These are phyloP conservation scores for Murraya koenigii DNA, from an alignment of 345 rosid species.

Conservation along the genomic window DNA sequence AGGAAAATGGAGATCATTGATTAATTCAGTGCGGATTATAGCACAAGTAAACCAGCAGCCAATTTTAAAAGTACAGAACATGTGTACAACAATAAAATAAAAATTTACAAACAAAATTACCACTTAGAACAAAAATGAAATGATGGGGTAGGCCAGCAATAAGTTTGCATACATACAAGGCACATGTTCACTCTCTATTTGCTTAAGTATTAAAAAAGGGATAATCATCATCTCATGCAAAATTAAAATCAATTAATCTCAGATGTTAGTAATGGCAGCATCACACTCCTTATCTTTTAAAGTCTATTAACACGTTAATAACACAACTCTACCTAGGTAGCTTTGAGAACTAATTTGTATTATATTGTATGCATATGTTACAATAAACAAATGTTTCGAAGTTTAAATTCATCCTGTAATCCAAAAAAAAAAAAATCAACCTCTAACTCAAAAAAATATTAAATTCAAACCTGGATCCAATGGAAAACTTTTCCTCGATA, in stretches of 20 bases:
- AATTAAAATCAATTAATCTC: not conserved
- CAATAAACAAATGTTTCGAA: too few relatives aligned
- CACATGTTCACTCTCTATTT: not conserved
- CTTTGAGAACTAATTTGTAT: too few relatives aligned
- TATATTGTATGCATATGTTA: too few relatives aligned
- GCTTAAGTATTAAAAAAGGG: not conserved
- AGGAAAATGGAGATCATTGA: not conserved
- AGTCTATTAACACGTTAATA: too few relatives aligned
- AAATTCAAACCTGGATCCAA: too few relatives aligned
- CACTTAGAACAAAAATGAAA: not conserved
- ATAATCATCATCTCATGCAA: not conserved
- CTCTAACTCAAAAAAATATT: too few relatives aligned
- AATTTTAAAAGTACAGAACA: not conserved
- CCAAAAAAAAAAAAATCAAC: too few relatives aligned
- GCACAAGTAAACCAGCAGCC: not conserved
- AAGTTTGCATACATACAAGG: not conserved
- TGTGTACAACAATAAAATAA: not conserved
- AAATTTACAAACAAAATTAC: conserved; percentile 14
- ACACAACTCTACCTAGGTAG: too few relatives aligned
- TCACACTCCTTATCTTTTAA: too few relatives aligned
- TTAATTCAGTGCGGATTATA: not conserved
- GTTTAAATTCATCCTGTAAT: too few relatives aligned
- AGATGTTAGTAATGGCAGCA: too few relatives aligned
- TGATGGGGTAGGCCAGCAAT: not conserved
- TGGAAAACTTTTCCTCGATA: too few relatives aligned